A percentile compares a stretch with the other conserved stretches of the same genome.
phyloP scores from a whole-genome alignment of 1,139 yeast species.

The Kazachstania sp. region DNA sequence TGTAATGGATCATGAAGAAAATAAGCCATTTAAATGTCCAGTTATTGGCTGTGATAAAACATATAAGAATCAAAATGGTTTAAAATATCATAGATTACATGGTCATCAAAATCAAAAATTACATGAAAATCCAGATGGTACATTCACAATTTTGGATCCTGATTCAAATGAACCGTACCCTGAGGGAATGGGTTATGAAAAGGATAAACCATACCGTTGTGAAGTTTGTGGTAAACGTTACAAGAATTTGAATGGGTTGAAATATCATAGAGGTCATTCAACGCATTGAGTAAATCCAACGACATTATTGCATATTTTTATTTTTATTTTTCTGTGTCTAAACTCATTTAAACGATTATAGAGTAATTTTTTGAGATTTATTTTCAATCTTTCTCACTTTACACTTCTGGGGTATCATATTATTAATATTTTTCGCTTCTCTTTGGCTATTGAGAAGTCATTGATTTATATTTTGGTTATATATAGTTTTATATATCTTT shows the following conservation, averaged over 20 bases:
- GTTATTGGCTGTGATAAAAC: constrained; percentile 97
- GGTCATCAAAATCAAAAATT: constrained; percentile 96
- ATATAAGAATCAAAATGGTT: constrained; percentile 93
- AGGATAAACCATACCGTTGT: constrained; percentile 96
- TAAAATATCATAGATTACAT: constrained; percentile 89
- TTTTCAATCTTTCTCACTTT: not conserved
- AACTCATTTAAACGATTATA: no score
- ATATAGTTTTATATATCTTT: not conserved
- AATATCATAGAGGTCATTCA: constrained; percentile 95
- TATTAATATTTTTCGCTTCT: not conserved
- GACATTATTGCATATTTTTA: not conserved
- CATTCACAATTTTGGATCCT: constrained; percentile 87
- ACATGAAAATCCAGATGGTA: constrained; percentile 87
- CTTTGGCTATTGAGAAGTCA: not conserved
- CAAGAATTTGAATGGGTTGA: constrained; percentile 90
- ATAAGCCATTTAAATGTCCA: constrained; percentile 94
- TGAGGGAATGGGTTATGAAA: constrained; percentile 89
- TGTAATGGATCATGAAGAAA: constrained; percentile 85
- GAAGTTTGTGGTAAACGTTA: constrained; percentile 97
- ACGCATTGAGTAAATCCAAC: constrained; percentile 57
- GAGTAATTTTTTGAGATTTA: not conserved
- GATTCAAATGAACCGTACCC: constrained; percentile 84
- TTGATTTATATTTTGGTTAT: not conserved
- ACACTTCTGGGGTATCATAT: not conserved
- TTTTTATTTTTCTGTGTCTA: not conserved